Conservation (phyloP, 257 asterid genomes). For the Orobanche coerulescens region DNA sequence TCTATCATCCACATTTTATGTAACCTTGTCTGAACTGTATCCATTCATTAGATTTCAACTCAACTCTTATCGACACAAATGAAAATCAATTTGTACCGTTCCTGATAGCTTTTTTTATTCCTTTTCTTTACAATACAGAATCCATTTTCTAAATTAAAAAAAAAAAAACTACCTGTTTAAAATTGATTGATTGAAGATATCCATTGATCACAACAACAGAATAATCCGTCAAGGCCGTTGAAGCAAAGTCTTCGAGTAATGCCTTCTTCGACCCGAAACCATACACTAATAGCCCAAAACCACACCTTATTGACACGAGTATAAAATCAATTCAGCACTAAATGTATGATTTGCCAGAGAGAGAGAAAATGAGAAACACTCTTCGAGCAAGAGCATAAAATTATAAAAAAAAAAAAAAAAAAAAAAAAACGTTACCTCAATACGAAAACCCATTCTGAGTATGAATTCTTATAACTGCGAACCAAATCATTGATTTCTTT, state of each 20-base stretch:
- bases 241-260: slow-evolving; percentile 80
- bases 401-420: not conserved
- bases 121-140: not conserved
- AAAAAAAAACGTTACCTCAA: slow-evolving; percentile 37
- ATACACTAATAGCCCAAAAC: slow-evolving; percentile 83
- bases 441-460: slow-evolving; percentile 59
- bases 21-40: not conserved
- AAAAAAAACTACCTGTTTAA: slow-evolving; percentile 61
- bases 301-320: slow-evolving; percentile 39
- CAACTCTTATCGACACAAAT: not conserved
- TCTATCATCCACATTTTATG: not conserved
- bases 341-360: not conserved
- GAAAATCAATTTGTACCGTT: not conserved
- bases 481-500: slow-evolving; percentile 55
- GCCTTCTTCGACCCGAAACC: slow-evolving; percentile 90
- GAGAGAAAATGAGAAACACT: not conserved
- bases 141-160: not conserved
- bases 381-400: slow-evolving; percentile 9
- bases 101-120: not conserved
- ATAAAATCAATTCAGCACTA: slow-evolving; percentile 5
- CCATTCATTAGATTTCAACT: not conserved
- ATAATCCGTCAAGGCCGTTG: slow-evolving; percentile 60
- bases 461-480: slow-evolving; percentile 42
- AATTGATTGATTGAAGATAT: slow-evolving; percentile 75
- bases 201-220: slow-evolving; percentile 83